phyloP scores from a whole-genome alignment of 345 rosid species.

The Capsella bursapastoris region DNA sequence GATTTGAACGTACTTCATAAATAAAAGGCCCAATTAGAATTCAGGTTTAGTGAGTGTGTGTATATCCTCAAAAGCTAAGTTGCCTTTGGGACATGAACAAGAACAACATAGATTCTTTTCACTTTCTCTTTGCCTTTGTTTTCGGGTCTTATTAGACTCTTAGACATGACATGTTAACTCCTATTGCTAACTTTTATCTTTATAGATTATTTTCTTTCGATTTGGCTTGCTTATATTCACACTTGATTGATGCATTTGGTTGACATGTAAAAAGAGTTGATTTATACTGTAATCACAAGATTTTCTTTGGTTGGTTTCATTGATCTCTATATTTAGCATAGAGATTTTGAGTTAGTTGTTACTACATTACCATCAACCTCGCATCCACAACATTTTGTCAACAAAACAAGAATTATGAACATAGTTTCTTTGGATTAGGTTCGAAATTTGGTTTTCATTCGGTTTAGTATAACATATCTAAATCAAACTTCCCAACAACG shows the following conservation, averaged over 20 bases:
- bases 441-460: background rate
- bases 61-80: too few relatives aligned
- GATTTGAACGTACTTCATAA: background rate
- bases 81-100: too few relatives aligned
- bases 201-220: background rate
- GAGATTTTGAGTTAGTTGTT: too few relatives aligned
- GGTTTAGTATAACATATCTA: background rate
- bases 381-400: too few relatives aligned
- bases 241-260: background rate
- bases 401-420: background rate
- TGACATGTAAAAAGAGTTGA: too few relatives aligned
- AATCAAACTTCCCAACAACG: background rate
- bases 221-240: background rate
- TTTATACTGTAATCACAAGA: too few relatives aligned
- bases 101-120: too few relatives aligned
- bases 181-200: background rate
- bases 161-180: background rate
- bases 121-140: too few relatives aligned
- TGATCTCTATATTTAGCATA: too few relatives aligned
- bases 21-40: background rate
- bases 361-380: background rate
- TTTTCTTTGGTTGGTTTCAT: too few relatives aligned
- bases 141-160: too few relatives aligned
- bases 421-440: background rate
- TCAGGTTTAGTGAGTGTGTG: background rate